phyloP scores from a whole-genome alignment of 805 yeast species.

The Candida piceae region DNA sequence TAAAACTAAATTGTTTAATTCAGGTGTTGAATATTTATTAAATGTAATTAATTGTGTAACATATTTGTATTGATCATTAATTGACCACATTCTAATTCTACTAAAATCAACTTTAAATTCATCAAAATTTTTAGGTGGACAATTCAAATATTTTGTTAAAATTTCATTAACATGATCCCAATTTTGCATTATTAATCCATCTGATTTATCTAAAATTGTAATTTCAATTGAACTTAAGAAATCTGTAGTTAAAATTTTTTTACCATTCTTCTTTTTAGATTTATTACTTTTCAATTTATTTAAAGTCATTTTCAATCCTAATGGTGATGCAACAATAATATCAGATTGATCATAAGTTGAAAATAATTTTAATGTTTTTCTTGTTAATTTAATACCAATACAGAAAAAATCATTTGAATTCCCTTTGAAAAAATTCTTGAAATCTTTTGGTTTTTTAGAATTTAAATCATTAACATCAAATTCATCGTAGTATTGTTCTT shows the following conservation, averaged over 20 bases:
- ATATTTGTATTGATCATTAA: conserved; percentile 70
- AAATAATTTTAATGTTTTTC: conserved; percentile 80
- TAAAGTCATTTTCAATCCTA: conserved; percentile 76
- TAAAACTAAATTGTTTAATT: conserved; percentile 57
- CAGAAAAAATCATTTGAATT: conserved; percentile 90
- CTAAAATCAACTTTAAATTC: conserved; percentile 73
- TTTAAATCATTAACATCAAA: conserved; percentile 27
- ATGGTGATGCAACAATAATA: conserved; percentile 83
- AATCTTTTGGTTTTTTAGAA: conserved; percentile 74
- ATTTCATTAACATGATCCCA: conserved; percentile 77
- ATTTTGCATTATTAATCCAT: conserved; percentile 85
- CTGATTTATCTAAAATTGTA: conserved; percentile 73
- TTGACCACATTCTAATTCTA: conserved; percentile 86
- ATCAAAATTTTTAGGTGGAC: conserved; percentile 68
- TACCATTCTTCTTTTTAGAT: conserved; percentile 40
- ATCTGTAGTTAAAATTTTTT: conserved; percentile 53
- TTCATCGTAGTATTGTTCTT: conserved; percentile 57
- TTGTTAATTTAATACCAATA: conserved; percentile 83
- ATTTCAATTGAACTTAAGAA: conserved; percentile 87
- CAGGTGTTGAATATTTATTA: conserved; percentile 76
- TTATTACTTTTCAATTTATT: conserved; percentile 41
- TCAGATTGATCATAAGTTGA: conserved; percentile 83
- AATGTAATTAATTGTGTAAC: conserved; percentile 78
- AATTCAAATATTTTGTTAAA: conserved; percentile 63
- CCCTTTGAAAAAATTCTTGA: conserved; percentile 74